These are phyloP conservation scores for Coemansia reversa DNA, from an alignment of 192 early-diverging fungal genomes.

Conservation along the genomic window DNA sequence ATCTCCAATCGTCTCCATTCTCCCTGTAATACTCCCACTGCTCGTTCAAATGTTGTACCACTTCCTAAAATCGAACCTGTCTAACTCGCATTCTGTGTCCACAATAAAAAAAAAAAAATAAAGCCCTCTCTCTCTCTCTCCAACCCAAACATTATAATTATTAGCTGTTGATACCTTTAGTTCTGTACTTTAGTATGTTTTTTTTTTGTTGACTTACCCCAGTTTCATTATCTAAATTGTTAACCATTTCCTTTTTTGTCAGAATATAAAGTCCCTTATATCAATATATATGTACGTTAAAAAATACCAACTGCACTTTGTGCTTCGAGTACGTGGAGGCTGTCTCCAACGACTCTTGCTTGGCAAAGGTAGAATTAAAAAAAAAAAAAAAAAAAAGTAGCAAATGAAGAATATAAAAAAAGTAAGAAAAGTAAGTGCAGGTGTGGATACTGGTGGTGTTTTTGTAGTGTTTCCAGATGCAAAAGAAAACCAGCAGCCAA, in stretches of 20 bases:
- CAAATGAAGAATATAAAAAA: background rate
- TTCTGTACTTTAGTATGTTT: too few relatives aligned
- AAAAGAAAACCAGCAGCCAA: background rate
- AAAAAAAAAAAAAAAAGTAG: background rate
- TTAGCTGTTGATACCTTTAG: background rate
- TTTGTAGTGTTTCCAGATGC: background rate
- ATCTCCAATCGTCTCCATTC: constrained; percentile 50
- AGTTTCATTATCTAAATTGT: background rate
- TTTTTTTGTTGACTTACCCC: background rate
- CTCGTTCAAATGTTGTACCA: constrained; percentile 31
- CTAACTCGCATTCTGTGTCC: constrained; percentile 2
- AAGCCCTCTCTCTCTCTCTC: too few relatives aligned
- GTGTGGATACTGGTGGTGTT: background rate
- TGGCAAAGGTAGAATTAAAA: background rate
- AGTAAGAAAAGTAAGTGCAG: constrained; percentile 2
- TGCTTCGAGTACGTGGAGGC: background rate
- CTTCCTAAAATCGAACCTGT: constrained; percentile 4
- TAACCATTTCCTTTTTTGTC: background rate
- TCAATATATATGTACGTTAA: too few relatives aligned
- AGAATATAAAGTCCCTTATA: background rate
- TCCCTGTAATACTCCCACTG: constrained; percentile 27
- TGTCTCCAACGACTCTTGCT: background rate
- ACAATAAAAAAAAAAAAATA: too few relatives aligned
- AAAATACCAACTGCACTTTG: background rate
- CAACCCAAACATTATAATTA: too few relatives aligned